These are phyloP conservation scores for Hypoxylon fuscum DNA, from an alignment of 495 filamentous ascomycete genomes.

Conservation along the genomic window DNA sequence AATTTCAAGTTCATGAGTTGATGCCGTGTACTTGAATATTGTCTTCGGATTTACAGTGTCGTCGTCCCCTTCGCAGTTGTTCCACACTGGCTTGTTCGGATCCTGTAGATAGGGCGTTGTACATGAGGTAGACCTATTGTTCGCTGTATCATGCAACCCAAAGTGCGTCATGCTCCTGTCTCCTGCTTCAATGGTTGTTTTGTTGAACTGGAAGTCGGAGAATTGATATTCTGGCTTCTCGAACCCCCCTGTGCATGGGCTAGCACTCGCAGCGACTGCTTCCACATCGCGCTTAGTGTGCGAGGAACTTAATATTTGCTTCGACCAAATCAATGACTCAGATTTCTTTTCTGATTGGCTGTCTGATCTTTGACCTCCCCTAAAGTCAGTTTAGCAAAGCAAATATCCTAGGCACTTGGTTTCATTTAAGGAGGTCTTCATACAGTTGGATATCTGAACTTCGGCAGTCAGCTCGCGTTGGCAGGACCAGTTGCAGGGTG, in stretches of 20 bases:
- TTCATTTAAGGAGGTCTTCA: background rate
- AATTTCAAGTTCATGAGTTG: constrained; percentile 17
- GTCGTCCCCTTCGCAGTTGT: constrained; percentile 5
- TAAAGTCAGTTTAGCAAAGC: constrained; percentile 4
- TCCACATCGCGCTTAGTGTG: background rate
- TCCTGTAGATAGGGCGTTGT: constrained; percentile 38
- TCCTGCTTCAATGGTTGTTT: constrained; percentile 9
- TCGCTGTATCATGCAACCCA: constrained; percentile 17
- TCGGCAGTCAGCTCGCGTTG: background rate
- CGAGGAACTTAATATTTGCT: background rate
- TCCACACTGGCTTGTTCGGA: constrained; percentile 23
- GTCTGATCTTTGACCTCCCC: background rate
- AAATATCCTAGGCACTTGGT: background rate
- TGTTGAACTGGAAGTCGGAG: constrained; percentile 35
- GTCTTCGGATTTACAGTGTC: constrained; percentile 15
- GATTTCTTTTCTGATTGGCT: background rate
- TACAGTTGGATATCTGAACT: constrained; percentile 9
- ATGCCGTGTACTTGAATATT: constrained; percentile 22
- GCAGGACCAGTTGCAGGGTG: constrained; percentile 8
- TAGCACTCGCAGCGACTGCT: background rate
- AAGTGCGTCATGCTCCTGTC: constrained; percentile 28
- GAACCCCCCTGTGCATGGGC: constrained; percentile 21
- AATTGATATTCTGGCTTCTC: constrained; percentile 26
- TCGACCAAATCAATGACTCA: background rate
- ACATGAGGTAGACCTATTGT: constrained; percentile 19